These are phyloP conservation scores for Solanum neorickii DNA, from an alignment of 257 asterid species.

Conservation along the genomic window DNA sequence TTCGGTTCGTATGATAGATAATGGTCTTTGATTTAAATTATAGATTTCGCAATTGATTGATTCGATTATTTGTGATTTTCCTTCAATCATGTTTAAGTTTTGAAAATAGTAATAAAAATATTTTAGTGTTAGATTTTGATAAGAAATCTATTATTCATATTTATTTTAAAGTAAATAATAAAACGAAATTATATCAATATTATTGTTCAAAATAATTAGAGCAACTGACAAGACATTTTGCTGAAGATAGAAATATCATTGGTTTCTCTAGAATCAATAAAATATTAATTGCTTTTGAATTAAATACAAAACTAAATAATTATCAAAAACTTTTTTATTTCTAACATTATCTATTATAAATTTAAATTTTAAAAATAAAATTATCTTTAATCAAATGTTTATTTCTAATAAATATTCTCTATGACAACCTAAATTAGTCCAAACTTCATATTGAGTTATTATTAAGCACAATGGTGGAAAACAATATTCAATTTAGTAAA, in stretches of 20 bases:
- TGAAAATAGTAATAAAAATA: too few species aligned
- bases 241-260: background rate
- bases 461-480: background rate
- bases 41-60: too few species aligned
- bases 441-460: background rate
- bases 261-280: background rate
- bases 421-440: background rate
- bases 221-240: too few species aligned
- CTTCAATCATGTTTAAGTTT: too few species aligned
- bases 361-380: too few species aligned
- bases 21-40: too few species aligned
- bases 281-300: background rate
- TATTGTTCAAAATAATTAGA: too few species aligned
- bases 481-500: background rate
- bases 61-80: fast-evolving
- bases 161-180: too few species aligned
- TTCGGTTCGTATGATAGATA: background rate
- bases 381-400: too few species aligned
- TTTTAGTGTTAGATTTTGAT: background rate
- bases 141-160: too few species aligned
- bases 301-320: background rate
- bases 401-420: too few species aligned
- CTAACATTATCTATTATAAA: background rate
- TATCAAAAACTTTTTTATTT: background rate
- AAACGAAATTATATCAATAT: background rate